Evolutionary conservation across 805 yeast genomes (phyloP), one percentile per base, ranked within the genome.

Genomic region (Spathaspora arborariae): DNA sequence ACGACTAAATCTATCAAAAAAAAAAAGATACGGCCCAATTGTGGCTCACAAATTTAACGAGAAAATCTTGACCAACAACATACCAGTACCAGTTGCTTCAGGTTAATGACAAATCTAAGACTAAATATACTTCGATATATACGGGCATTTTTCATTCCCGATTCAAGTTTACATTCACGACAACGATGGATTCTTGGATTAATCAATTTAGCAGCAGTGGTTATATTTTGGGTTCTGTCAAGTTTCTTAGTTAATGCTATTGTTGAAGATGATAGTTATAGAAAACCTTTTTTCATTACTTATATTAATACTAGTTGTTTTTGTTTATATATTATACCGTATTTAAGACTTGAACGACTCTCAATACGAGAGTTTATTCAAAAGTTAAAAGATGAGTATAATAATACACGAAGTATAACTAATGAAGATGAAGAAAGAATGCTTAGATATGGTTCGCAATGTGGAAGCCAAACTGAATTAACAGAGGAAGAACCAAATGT

Each of bases 201-300:
- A 19, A 54, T 84, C 19, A 79, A 88, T 66, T 74, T 91, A 20
- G 74, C 80, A 1, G 71, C 85, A 39, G 98, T 91, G 39, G 88
- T 92, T 21, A 62, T 87, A 1, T 76, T 89, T 20, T 92, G 99
- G 99, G 97, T 94, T 9, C 68, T 85, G 33, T 88, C 96, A 3
- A 88, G 96, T 3, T 92, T 90, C 55, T 64, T 92, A 41, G 84
- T 94, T 33, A 90, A 88, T 63, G 83, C 81, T 38, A 70, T 88
- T 36, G 85, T 88, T 55, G 89, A 83, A 54, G 75, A 78, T 41
- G 79, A 76, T 48, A 68, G 75, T 21, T 94, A 89, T 63, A 68
- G 89, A 41, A 94, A 94, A 65, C 99, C 99, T 15, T 91, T 89
- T 60, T 79, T 91, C 51, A 87, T 94, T 55, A 94, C 99, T 2